phyloP scores from a whole-genome alignment of 2,329 filamentous ascomycete species.

The Aspergillus flavus region DNA sequence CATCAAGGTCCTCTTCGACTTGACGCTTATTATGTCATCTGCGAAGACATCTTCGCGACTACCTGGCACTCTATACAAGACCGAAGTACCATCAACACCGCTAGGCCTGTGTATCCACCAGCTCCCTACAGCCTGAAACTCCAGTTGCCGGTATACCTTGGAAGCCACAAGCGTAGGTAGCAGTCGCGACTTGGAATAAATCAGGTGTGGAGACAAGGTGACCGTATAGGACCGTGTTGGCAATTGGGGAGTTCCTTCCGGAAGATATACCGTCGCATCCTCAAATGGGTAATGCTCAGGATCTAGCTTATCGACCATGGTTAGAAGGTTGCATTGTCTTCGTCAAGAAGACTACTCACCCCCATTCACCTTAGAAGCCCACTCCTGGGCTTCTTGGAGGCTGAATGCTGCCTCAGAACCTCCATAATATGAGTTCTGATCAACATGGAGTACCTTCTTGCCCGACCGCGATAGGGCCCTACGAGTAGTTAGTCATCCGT shows the following conservation, averaged over 20 bases:
- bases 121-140: slow-evolving; percentile 89
- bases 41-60: slow-evolving; percentile 91
- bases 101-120: slow-evolving; percentile 72
- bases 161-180: slow-evolving; percentile 84
- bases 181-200: slow-evolving; percentile 80
- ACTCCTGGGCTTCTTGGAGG: slow-evolving; percentile 76
- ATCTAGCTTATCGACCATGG: slow-evolving; percentile 32
- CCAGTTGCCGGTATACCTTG: slow-evolving; percentile 77
- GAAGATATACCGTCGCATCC: slow-evolving; percentile 37
- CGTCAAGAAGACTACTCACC: slow-evolving; percentile 30
- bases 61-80: slow-evolving; percentile 76
- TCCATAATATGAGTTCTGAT: slow-evolving; percentile 86
- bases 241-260: slow-evolving; percentile 27
- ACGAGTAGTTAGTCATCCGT: slow-evolving; percentile 56
- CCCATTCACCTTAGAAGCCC: slow-evolving; percentile 58
- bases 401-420: slow-evolving; percentile 82
- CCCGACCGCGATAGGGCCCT: slow-evolving; percentile 90
- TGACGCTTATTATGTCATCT: slow-evolving; percentile 72
- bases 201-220: slow-evolving; percentile 79
- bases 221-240: slow-evolving; percentile 73
- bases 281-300: slow-evolving; percentile 40
- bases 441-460: slow-evolving; percentile 89
- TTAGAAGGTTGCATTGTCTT: slow-evolving; percentile 23
- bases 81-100: slow-evolving; percentile 8
- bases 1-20: slow-evolving; percentile 84